Evolutionary conservation across 768 basidiomycete species (phyloP), one percentile per base, ranked within the genome.

Genomic region (Jaapia argillacea): DNA sequence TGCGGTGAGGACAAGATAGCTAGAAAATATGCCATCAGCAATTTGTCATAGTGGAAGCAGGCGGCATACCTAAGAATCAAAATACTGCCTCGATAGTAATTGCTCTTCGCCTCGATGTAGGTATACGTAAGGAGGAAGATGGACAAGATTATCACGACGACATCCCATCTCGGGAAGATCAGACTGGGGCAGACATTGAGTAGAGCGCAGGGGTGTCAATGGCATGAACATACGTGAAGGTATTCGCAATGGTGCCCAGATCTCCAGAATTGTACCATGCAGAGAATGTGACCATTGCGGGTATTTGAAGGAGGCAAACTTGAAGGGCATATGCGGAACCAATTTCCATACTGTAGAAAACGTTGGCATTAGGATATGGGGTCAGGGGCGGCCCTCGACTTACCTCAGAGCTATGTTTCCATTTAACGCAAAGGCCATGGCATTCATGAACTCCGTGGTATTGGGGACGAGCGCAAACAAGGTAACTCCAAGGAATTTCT

Each of bases 381-480:
- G 18, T 18, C 5, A 18, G n/a, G n/a, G n/a, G n/a, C n/a, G n/a
- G n/a, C n/a, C n/a, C n/a, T 7, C 24, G 4, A 49, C 75, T 40
- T 51, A 90, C 93, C 90, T 92, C 21, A 99, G 65, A 2, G 96
- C 90, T 50, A 99, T 99, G 58, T 98, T 98, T 4, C 85, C 94
- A 56, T 96, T 88, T 48, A 99, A 63, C 22, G 96, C 93, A 58
- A 99, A 99, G 3, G 92, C 94, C 48, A 98, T 92, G 40, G 96
- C 96, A 57, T 97, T 98, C 91, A 96, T 96, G 61, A 99, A 98
- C 63, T 99, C 96, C 2, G 96, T 98, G 3, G 93, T 96, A 58
- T 99, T 99, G 3, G 96, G 96, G 1, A 98, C 93, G 24, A 99
- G 75, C 5, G 96, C 96, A 57, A 99, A 98, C 6, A 99, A 72